phyloP scores from a whole-genome alignment of 495 filamentous ascomycete genomes.

The Lophiostoma macrostomum region DNA sequence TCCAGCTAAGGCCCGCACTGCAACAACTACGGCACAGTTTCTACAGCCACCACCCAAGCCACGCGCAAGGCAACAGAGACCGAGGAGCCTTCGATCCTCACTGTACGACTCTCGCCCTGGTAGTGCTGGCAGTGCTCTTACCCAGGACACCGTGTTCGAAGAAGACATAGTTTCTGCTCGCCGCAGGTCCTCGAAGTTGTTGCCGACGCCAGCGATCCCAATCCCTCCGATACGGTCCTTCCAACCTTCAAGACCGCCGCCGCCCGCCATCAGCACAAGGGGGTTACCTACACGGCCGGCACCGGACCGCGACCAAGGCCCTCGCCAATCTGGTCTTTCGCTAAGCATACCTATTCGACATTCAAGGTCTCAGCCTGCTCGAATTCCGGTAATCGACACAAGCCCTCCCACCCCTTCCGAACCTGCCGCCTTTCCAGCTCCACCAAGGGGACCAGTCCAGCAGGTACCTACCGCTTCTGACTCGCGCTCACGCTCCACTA shows the following conservation, averaged over 20 bases:
- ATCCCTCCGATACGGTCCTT: constrained; percentile 27
- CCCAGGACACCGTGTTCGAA: constrained; percentile 32
- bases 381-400: not conserved
- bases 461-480: no score
- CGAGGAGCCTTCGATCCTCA: constrained; percentile 6
- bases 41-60: constrained; percentile 3
- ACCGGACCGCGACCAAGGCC: not conserved
- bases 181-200: constrained; percentile 16
- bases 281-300: not conserved
- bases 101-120: not conserved
- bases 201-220: constrained; percentile 19
- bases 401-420: not conserved
- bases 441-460: no score
- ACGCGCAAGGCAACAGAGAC: constrained; percentile 3
- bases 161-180: constrained; percentile 19
- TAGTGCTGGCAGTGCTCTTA: constrained; percentile 22
- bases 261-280: not conserved
- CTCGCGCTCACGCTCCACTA: no score
- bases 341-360: constrained; percentile 32
- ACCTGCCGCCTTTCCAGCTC: not conserved
- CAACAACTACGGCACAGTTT: not conserved
- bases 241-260: constrained; percentile 20
- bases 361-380: constrained; percentile 19
- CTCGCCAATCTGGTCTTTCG: constrained; percentile 18
- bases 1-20: no score